Percentiles rank a stretch among this genome's conserved stretches.
phyloP scores from a whole-genome alignment of 805 yeast species.

The Ogataea dorogensis region DNA sequence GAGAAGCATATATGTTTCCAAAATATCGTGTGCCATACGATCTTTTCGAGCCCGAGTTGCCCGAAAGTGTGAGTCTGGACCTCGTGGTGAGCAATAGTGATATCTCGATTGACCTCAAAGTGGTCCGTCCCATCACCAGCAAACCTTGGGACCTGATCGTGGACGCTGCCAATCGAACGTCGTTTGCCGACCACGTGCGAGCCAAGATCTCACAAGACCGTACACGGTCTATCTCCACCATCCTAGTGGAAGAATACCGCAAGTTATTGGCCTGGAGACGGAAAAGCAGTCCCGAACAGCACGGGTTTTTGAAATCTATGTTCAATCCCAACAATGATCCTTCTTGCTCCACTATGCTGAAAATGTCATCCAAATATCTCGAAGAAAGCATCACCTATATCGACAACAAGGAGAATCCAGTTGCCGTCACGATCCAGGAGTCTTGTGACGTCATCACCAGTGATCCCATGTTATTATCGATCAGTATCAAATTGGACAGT shows the following conservation, averaged over 20 bases:
- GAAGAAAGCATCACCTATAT: slow-evolving; percentile 63
- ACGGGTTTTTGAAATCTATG: slow-evolving; percentile 22
- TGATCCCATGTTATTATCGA: slow-evolving; percentile 64
- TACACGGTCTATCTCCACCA: slow-evolving; percentile 36
- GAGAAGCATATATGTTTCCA: slow-evolving; percentile 58
- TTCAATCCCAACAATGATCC: slow-evolving; percentile 27
- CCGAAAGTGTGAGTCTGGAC: slow-evolving; percentile 52
- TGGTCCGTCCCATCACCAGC: slow-evolving; percentile 46
- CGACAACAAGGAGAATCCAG: slow-evolving; percentile 32
- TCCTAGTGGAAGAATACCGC: slow-evolving; percentile 40
- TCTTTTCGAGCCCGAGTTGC: slow-evolving; percentile 46
- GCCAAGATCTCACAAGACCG: slow-evolving; percentile 52
- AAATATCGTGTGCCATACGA: slow-evolving; percentile 40
- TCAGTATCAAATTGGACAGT: slow-evolving; percentile 61
- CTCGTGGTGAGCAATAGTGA: slow-evolving; percentile 61
- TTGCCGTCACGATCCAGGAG: slow-evolving; percentile 60
- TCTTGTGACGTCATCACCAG: slow-evolving; percentile 61
- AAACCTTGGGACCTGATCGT: slow-evolving; percentile 64
- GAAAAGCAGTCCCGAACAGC: slow-evolving; percentile 7
- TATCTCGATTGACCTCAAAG: slow-evolving; percentile 56
- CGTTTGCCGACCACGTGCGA: slow-evolving; percentile 58
- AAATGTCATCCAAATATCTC: slow-evolving; percentile 49
- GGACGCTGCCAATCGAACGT: slow-evolving; percentile 38
- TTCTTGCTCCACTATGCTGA: slow-evolving; percentile 35
- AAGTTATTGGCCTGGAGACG: slow-evolving; percentile 32